Evolutionary conservation across 768 basidiomycete species (phyloP).

Genomic region (Tubosaeta brunneosetosa): DNA sequence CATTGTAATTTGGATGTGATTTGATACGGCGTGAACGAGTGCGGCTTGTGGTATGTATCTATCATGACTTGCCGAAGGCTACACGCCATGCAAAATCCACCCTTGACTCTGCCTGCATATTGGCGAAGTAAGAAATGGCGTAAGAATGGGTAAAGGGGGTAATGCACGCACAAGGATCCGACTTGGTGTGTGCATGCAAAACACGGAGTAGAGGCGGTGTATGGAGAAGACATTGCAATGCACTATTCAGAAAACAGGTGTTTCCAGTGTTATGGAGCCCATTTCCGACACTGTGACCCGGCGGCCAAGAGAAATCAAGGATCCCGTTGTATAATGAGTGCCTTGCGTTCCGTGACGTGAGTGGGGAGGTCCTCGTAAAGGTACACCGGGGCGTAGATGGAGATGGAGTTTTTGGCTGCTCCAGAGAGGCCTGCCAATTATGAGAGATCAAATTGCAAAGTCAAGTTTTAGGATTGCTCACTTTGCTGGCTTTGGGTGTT

Average conservation of each 20-base stretch:
- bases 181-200: slow-evolving; percentile 45
- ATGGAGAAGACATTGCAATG: slow-evolving; percentile 88
- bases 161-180: slow-evolving; percentile 53
- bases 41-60: slow-evolving; percentile 45
- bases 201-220: slow-evolving; percentile 80
- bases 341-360: slow-evolving; percentile 25
- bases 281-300: slow-evolving; percentile 40
- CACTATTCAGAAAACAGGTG: slow-evolving; percentile 95
- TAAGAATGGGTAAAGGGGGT: not conserved
- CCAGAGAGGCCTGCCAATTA: slow-evolving; percentile 9
- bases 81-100: slow-evolving; percentile 78
- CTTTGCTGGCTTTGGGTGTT: slow-evolving; percentile 51
- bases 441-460: slow-evolving; percentile 1
- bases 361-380: slow-evolving; percentile 26
- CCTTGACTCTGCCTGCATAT: slow-evolving; percentile 37
- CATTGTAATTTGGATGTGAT: slow-evolving; percentile 70
- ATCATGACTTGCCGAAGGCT: slow-evolving; percentile 53
- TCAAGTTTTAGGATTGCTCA: slow-evolving; percentile 26
- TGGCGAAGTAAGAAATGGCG: slow-evolving; percentile 8
- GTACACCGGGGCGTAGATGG: slow-evolving; percentile 24
- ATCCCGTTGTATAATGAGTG: slow-evolving; percentile 45
- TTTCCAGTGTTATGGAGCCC: slow-evolving; percentile 87
- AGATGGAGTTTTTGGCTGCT: slow-evolving; percentile 22
- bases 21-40: slow-evolving; percentile 55
- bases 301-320: slow-evolving; percentile 64